phyloP scores from a whole-genome alignment of 768 basidiomycete species.

The Rhodotorula diobovata region DNA sequence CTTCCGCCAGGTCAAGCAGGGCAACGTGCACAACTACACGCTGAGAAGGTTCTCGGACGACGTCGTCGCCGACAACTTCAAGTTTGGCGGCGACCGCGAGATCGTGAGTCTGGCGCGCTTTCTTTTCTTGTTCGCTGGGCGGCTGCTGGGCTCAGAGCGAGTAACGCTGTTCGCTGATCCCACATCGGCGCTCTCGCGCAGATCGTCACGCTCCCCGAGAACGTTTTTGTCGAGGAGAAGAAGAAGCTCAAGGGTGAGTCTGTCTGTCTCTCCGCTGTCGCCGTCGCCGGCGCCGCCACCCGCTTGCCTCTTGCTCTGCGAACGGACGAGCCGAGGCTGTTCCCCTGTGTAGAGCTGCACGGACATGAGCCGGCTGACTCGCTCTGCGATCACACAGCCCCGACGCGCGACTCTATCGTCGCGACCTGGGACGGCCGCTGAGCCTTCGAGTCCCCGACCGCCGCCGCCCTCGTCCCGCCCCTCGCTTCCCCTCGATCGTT shows the following conservation, averaged over 20 bases:
- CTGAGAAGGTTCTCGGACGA: constrained; percentile 88
- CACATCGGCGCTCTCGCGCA: constrained; percentile 45
- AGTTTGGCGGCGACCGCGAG: constrained; percentile 92
- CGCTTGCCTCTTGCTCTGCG: no score
- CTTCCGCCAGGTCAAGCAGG: constrained; percentile 91
- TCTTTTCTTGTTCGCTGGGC: neutral
- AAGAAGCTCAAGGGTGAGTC: constrained; percentile 63
- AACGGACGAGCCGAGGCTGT: no score
- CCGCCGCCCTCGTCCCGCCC: no score
- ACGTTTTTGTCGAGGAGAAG: constrained; percentile 92
- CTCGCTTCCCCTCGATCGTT: no score
- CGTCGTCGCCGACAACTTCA: constrained; percentile 96
- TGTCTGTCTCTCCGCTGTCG: neutral
- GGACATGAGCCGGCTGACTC: neutral
- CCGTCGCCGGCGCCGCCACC: no score
- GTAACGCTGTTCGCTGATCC: no score
- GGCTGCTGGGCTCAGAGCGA: no score
- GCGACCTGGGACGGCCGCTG: constrained; percentile 27
- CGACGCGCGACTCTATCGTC: constrained; percentile 33
- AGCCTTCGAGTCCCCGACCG: neutral
- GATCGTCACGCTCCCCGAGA: constrained; percentile 92
- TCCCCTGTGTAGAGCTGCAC: neutral
- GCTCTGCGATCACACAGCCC: constrained; percentile 1
- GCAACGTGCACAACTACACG: constrained; percentile 82
- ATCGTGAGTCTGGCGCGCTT: constrained; percentile 56